Percentiles rank a stretch among this genome's conserved stretches.
Evolutionary conservation across 192 early-diverging fungal genomes (phyloP).

Genomic region (Entomortierella lignicola): DNA sequence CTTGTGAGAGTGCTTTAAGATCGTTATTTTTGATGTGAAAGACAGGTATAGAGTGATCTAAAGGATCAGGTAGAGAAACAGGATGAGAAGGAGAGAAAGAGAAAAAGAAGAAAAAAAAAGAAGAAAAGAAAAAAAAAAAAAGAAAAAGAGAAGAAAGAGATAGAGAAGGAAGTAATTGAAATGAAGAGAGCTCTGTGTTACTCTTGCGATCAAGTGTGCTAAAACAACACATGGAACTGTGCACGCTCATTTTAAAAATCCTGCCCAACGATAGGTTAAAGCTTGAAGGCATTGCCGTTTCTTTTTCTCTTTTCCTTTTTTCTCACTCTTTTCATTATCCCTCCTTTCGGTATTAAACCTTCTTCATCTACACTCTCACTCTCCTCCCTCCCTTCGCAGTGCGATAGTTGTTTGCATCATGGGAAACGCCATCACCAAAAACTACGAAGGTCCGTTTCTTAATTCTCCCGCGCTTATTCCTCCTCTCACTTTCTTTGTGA

Average conservation of each 20-base stretch:
- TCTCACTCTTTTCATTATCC: neutral
- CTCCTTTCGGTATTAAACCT: neutral
- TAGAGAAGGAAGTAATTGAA: neutral
- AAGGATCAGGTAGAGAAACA: neutral
- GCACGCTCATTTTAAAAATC: neutral
- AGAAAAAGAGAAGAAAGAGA: constrained; percentile 1
- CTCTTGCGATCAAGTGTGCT: no score
- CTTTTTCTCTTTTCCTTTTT: neutral
- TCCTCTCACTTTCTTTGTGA: neutral
- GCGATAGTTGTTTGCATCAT: constrained; percentile 17
- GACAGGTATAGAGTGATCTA: neutral
- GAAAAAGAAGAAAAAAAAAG: neutral
- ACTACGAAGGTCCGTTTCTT: constrained; percentile 42
- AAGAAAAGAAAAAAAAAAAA: neutral
- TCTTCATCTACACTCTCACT: no score
- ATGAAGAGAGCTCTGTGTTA: no score
- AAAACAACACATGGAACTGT: no score
- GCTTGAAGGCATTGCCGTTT: neutral
- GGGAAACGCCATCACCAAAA: constrained; percentile 57
- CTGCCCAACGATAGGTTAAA: neutral
- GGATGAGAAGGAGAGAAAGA: neutral
- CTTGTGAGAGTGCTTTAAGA: neutral
- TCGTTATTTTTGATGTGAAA: neutral
- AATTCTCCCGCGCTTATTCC: neutral
- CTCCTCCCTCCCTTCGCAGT: neutral